Conservation (phyloP, 495 filamentous ascomycete species). For the Podospora comata region DNA sequence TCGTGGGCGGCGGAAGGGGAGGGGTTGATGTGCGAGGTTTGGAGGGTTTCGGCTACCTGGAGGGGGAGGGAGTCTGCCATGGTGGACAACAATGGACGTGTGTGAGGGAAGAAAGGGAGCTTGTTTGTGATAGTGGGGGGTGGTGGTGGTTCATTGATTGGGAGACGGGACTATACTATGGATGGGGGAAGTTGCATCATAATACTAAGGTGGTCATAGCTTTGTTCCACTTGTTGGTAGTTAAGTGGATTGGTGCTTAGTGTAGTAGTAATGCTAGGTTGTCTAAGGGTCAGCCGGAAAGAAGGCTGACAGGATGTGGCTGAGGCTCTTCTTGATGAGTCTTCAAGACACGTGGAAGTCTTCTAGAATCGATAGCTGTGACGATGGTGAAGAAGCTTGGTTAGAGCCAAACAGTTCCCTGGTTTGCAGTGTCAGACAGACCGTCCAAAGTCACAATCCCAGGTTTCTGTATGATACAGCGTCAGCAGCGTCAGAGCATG, state of each 20-base stretch:
- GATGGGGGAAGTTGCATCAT: neutral
- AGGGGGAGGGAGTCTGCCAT: constrained; percentile 49
- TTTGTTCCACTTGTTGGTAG: neutral
- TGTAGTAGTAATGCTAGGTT: neutral
- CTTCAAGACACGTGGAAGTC: neutral
- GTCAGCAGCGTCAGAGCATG: constrained; percentile 4
- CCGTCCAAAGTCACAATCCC: neutral
- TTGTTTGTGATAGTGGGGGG: neutral
- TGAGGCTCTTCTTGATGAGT: neutral
- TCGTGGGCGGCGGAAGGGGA: constrained; percentile 69
- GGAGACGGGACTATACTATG: neutral
- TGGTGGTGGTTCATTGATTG: neutral
- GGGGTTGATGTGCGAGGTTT: constrained; percentile 70
- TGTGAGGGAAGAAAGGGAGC: neutral
- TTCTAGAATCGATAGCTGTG: neutral
- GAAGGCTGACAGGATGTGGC: neutral
- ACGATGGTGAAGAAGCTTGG: neutral
- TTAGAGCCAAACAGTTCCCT: neutral
- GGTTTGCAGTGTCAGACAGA: neutral
- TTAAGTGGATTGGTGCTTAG: too few relatives aligned
- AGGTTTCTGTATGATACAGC: neutral
- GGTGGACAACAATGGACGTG: neutral
- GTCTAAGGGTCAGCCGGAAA: neutral
- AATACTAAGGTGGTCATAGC: neutral
- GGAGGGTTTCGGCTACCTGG: constrained; percentile 70